Evolutionary conservation across 1,139 yeast genomes (phyloP).

Genomic region (Geotrichum carabidarum): DNA sequence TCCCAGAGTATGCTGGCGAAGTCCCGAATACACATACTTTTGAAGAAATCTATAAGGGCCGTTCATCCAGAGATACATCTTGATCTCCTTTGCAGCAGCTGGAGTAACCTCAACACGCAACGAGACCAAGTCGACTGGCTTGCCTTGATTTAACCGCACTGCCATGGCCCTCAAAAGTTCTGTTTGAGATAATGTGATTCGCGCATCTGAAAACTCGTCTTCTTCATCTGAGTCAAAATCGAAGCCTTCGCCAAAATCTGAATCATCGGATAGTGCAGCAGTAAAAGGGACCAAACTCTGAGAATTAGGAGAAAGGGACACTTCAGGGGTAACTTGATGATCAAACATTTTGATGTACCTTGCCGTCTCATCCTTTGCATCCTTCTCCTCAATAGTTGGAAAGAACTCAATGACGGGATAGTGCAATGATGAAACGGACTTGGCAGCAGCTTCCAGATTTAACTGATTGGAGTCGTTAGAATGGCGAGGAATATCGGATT

Average conservation of each 20-base stretch:
- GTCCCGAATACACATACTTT: slow-evolving; percentile 54
- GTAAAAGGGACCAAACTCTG: slow-evolving; percentile 11
- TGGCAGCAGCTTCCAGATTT: neutral
- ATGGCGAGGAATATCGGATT: neutral
- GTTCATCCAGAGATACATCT: slow-evolving; percentile 53
- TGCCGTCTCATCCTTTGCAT: neutral
- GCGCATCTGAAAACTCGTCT: slow-evolving; percentile 1
- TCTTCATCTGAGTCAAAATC: slow-evolving; percentile 23
- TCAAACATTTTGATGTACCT: slow-evolving; percentile 1
- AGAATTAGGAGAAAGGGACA: neutral
- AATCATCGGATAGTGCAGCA: slow-evolving; percentile 10
- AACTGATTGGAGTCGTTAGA: neutral
- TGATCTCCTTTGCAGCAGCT: slow-evolving; percentile 46
- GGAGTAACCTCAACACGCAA: slow-evolving; percentile 34
- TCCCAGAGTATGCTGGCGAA: slow-evolving; percentile 46
- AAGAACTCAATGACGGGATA: slow-evolving; percentile 9
- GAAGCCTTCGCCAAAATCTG: slow-evolving; percentile 19
- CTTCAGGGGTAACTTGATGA: slow-evolving; percentile 3
- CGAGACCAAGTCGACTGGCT: slow-evolving; percentile 11
- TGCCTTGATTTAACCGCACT: slow-evolving; percentile 24
- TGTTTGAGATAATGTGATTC: slow-evolving; percentile 22
- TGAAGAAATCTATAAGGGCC: slow-evolving; percentile 59
- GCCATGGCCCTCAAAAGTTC: slow-evolving; percentile 29
- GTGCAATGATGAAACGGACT: neutral
- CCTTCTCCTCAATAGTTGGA: neutral